These are phyloP conservation scores for Emericellopsis terricola DNA, from an alignment of 495 filamentous ascomycete species.

Conservation along the genomic window DNA sequence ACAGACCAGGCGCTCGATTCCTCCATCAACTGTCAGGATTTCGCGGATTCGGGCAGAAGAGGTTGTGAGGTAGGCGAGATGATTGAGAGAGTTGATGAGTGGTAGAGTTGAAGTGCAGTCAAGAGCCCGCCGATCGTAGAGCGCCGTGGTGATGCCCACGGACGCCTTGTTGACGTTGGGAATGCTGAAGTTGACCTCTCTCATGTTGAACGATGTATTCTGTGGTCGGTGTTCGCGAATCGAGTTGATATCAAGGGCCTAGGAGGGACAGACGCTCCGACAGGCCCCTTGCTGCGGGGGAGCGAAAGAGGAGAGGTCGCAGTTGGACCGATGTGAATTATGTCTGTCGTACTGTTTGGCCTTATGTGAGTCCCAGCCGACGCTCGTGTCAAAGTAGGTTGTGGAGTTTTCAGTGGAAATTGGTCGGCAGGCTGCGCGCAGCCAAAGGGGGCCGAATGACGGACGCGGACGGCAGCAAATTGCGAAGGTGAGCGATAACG, in stretches of 20 bases:
- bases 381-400: no score
- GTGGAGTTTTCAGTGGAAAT: no score
- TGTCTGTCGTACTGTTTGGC: no score
- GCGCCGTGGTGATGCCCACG: slow-evolving; percentile 93
- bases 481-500: no score
- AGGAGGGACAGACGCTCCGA: slow-evolving; percentile 6
- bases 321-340: no score
- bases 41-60: slow-evolving; percentile 96
- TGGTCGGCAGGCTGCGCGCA: no score
- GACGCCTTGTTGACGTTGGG: slow-evolving; percentile 99
- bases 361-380: no score
- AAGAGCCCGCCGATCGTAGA: slow-evolving; percentile 91
- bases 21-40: slow-evolving; percentile 95
- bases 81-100: slow-evolving; percentile 94
- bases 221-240: neutral
- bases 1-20: slow-evolving; percentile 86
- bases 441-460: no score
- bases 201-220: slow-evolving; percentile 57
- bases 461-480: no score
- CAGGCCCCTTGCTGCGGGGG: slow-evolving; percentile 6
- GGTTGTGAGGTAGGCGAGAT: slow-evolving; percentile 93
- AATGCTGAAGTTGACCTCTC: slow-evolving; percentile 99
- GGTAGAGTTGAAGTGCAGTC: slow-evolving; percentile 96
- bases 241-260: neutral
- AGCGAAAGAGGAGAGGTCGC: slow-evolving; percentile 10